A percentile compares a stretch with the other conserved stretches of the same genome.
Conservation (phyloP, 2,329 filamentous ascomycete species). For the Rhytidhysteron rufulum region DNA sequence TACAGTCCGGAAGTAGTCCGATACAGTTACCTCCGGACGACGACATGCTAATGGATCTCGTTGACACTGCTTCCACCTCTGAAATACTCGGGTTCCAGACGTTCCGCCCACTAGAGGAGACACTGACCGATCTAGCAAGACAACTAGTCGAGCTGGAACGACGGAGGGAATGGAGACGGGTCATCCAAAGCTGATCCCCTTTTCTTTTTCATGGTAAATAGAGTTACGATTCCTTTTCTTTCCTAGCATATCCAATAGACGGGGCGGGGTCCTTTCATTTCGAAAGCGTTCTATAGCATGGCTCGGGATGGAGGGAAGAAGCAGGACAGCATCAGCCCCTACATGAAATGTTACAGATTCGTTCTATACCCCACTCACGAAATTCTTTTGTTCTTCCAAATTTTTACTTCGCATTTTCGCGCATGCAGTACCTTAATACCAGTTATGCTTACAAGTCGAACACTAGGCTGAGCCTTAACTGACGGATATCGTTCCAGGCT, state of each 20-base stretch:
- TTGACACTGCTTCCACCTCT: constrained; percentile 18
- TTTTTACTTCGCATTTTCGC: too few relatives aligned
- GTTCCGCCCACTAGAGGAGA: constrained; percentile 20
- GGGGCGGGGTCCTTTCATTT: too few relatives aligned
- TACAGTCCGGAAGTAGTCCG: constrained; percentile 13
- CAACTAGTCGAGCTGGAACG: constrained; percentile 24
- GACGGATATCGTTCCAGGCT: too few relatives aligned
- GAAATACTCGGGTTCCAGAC: constrained; percentile 18
- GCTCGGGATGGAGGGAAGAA: not conserved
- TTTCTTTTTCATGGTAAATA: not conserved
- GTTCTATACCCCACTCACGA: not conserved
- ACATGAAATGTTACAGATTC: not conserved
- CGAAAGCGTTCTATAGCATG: not conserved
- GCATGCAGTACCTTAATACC: too few relatives aligned
- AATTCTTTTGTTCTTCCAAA: too few relatives aligned
- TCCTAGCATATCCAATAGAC: too few relatives aligned
- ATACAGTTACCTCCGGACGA: constrained; percentile 6
- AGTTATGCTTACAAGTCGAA: too few relatives aligned
- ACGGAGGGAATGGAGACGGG: constrained; percentile 18
- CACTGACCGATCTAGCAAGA: constrained; percentile 15
- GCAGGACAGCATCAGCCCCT: not conserved
- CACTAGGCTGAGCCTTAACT: too few relatives aligned
- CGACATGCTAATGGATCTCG: constrained; percentile 11
- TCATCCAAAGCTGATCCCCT: constrained; percentile 7
- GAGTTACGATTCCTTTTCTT: not conserved